Percentiles rank a stretch among this genome's conserved stretches.
Conservation (phyloP, 305 asterid species). For the Vinca major region DNA sequence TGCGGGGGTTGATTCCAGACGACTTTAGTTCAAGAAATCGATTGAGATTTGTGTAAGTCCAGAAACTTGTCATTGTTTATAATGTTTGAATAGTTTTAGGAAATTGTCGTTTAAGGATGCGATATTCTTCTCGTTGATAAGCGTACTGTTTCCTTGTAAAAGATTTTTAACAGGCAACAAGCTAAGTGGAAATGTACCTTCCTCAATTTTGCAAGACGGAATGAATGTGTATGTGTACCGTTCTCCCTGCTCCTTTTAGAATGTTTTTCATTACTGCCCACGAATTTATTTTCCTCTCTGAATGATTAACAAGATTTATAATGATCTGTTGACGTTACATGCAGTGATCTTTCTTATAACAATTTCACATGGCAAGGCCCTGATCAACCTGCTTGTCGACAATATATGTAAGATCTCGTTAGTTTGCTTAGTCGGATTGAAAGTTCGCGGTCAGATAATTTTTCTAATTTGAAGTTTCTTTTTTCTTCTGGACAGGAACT, state of each 20-base stretch:
- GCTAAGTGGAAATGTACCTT: slow-evolving; percentile 70
- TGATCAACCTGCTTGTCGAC: slow-evolving; percentile 59
- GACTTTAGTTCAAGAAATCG: slow-evolving; percentile 40
- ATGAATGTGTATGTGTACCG: slow-evolving; percentile 55
- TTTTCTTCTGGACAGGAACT: slow-evolving; percentile 36
- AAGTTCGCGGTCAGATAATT: slow-evolving; percentile 16
- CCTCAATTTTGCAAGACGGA: slow-evolving; percentile 62
- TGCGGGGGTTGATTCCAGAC: slow-evolving; percentile 53
- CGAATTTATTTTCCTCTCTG: not conserved
- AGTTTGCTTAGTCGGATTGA: slow-evolving; percentile 9
- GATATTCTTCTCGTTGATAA: not conserved
- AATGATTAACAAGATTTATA: slow-evolving; percentile 1
- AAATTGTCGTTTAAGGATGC: not conserved
- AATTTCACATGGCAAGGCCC: slow-evolving; percentile 77
- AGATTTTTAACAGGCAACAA: slow-evolving; percentile 67
- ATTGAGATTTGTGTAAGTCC: slow-evolving; percentile 63
- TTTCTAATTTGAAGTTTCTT: not conserved
- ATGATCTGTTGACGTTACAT: slow-evolving; percentile 19
- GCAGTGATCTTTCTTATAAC: slow-evolving; percentile 93
- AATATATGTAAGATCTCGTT: slow-evolving; percentile 33
- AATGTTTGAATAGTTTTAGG: not conserved
- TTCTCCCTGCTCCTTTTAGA: not conserved
- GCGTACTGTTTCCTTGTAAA: slow-evolving; percentile 16
- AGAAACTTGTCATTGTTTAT: not conserved
- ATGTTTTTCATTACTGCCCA: not conserved